These are phyloP conservation scores for Aspergillus campestris DNA, from an alignment of 495 filamentous ascomycete genomes.

Conservation along the genomic window DNA sequence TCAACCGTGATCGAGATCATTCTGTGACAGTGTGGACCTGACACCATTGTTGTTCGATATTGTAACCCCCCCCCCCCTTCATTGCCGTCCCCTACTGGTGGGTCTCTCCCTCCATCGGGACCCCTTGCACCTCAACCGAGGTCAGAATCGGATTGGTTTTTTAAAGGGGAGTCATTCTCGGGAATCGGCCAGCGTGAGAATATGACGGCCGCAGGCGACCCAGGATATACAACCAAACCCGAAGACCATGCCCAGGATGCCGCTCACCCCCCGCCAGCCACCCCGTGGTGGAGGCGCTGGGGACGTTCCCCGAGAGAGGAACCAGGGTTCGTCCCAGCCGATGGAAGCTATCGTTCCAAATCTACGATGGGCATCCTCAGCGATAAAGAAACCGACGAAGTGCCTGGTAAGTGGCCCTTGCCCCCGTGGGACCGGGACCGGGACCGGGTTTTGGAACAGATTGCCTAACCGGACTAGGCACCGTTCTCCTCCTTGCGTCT, in stretches of 20 bases:
- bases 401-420: slow-evolving; percentile 61
- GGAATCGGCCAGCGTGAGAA: no score
- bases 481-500: slow-evolving; percentile 66
- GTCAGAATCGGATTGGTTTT: no score
- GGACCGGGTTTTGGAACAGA: slow-evolving; percentile 3
- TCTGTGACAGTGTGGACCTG: no score
- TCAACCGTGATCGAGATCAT: no score
- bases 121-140: no score
- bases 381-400: slow-evolving; percentile 76
- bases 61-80: no score
- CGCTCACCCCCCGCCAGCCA: no score
- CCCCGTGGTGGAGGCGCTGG: slow-evolving; percentile 4
- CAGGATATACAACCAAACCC: background rate
- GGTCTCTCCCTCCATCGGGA: no score
- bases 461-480: slow-evolving; percentile 42
- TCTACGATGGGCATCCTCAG: slow-evolving; percentile 82
- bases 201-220: no score
- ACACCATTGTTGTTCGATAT: no score
- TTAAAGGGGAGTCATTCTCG: no score
- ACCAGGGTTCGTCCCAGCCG: background rate
- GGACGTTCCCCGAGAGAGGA: background rate
- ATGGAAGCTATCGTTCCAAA: slow-evolving; percentile 33
- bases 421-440: background rate
- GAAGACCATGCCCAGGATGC: background rate
- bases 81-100: no score